phyloP scores from a whole-genome alignment of 2,329 filamentous ascomycete genomes.

The Ramularia collo-cygni region DNA sequence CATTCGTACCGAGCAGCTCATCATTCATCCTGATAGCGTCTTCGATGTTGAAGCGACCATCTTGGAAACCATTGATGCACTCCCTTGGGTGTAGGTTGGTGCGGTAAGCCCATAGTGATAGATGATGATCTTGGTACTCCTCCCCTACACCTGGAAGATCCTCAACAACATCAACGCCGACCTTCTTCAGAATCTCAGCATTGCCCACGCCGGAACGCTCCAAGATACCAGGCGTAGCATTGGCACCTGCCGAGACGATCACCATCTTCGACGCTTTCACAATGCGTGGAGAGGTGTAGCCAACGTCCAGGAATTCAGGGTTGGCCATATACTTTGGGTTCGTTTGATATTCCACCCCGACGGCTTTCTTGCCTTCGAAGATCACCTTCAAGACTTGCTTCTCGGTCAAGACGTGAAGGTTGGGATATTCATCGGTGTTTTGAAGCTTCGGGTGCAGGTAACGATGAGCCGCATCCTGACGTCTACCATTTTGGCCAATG shows the following conservation, averaged over 20 bases:
- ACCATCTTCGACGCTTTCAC: conserved; percentile 51
- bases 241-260: conserved; percentile 52
- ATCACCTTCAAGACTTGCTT: conserved; percentile 46
- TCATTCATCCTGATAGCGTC: conserved; percentile 44
- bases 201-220: conserved; percentile 57
- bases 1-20: conserved; percentile 52
- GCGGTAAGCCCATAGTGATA: conserved; percentile 49
- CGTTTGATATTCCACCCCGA: conserved; percentile 51
- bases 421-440: conserved; percentile 43
- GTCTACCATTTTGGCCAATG: conserved; percentile 44
- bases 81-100: conserved; percentile 40
- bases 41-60: conserved; percentile 41
- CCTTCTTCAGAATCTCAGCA: conserved; percentile 39
- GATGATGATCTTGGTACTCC: conserved; percentile 34
- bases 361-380: conserved; percentile 40
- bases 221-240: conserved; percentile 51
- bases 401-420: conserved; percentile 53
- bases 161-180: conserved; percentile 18
- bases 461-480: conserved; percentile 51
- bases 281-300: conserved; percentile 33
- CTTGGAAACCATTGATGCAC: conserved; percentile 49
- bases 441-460: conserved; percentile 50
- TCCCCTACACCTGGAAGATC: conserved; percentile 29
- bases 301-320: conserved; percentile 27
- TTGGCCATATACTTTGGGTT: conserved; percentile 37